These are phyloP conservation scores for Diaporthe capsici DNA, from an alignment of 2,329 filamentous ascomycete genomes.

Conservation along the genomic window DNA sequence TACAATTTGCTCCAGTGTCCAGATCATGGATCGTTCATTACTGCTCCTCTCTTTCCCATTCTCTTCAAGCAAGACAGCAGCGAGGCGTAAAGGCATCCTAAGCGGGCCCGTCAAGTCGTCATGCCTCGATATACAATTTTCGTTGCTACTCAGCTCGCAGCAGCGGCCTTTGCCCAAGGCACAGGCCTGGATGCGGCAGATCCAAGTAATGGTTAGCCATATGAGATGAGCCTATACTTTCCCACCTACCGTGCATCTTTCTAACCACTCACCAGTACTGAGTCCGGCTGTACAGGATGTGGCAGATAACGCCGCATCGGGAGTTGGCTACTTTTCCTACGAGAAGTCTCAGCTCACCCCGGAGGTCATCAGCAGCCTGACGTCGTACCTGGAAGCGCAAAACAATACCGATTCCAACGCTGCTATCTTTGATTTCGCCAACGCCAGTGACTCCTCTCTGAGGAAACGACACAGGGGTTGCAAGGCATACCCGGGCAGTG, in stretches of 20 bases:
- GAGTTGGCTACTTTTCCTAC: constrained; percentile 22
- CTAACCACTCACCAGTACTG: neutral
- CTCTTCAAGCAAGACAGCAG: neutral
- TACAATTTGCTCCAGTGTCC: neutral
- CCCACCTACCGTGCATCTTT: rapidly evolving
- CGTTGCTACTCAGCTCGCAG: neutral
- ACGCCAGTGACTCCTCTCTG: neutral
- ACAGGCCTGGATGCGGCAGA: neutral
- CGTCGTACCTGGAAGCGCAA: neutral
- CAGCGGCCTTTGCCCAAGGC: neutral
- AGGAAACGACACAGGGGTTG: constrained; percentile 10
- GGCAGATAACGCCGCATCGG: neutral
- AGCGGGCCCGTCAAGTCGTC: neutral
- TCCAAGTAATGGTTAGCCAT: neutral
- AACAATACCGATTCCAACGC: neutral
- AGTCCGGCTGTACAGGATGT: neutral
- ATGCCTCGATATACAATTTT: neutral
- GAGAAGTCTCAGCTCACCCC: constrained; percentile 26
- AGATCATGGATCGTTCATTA: neutral
- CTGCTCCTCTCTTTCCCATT: neutral
- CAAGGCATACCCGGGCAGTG: constrained; percentile 38
- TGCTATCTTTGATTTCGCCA: constrained; percentile 14
- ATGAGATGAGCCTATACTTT: neutral
- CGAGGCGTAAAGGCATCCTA: neutral
- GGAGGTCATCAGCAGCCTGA: constrained; percentile 17